phyloP scores from a whole-genome alignment of 208 protist species.

The Wallacemonas sp. region DNA sequence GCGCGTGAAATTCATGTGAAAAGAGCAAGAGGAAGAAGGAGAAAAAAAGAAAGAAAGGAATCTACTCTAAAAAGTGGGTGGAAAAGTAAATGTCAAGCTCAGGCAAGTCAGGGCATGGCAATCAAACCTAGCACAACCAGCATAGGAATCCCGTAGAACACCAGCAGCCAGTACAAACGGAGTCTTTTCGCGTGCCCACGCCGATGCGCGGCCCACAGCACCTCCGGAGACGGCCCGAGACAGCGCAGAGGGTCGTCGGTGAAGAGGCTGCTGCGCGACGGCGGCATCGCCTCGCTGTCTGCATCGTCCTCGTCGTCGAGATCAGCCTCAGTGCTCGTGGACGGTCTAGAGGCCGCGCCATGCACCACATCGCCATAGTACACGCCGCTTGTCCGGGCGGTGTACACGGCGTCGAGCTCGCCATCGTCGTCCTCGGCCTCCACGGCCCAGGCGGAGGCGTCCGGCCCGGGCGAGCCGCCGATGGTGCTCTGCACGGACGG shows the following conservation, averaged over 20 bases:
- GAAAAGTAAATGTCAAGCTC: background rate
- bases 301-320: background rate
- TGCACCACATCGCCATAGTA: constrained; percentile 52
- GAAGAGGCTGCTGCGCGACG: constrained; percentile 9
- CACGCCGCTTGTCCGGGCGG: constrained; percentile 48
- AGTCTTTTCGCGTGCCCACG: background rate
- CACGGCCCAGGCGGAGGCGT: background rate
- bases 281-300: background rate
- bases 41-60: constrained; percentile 5
- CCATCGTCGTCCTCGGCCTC: background rate
- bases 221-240: background rate
- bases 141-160: constrained; percentile 1
- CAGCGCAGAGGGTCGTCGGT: background rate
- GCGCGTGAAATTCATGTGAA: background rate
- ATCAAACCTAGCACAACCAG: background rate
- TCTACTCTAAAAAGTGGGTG: background rate
- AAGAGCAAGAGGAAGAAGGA: constrained; percentile 6
- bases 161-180: background rate
- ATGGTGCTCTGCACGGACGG: background rate
- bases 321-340: background rate
- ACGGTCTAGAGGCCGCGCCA: background rate
- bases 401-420: constrained; percentile 13
- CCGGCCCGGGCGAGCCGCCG: constrained; percentile 13
- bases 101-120: background rate
- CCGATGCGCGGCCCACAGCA: background rate